phyloP scores from a whole-genome alignment of 139 green algal species.

The Eudorina sp. region DNA sequence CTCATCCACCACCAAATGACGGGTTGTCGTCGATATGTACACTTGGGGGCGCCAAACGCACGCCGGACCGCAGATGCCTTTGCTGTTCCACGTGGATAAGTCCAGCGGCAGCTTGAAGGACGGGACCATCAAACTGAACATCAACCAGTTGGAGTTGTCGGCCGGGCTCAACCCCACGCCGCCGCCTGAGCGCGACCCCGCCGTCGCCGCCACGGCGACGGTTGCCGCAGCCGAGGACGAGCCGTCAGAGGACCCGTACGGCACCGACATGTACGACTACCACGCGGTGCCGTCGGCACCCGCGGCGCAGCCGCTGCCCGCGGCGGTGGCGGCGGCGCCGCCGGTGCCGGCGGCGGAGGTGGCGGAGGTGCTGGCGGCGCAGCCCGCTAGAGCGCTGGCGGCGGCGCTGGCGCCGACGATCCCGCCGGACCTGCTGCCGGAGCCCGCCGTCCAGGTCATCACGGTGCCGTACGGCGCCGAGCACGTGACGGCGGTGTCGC shows the following conservation, averaged over 20 bases:
- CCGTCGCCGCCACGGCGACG: neutral
- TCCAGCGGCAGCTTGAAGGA: neutral
- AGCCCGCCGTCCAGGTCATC: slow-evolving; percentile 2
- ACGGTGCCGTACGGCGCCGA: neutral
- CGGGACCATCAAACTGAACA: slow-evolving; percentile 11
- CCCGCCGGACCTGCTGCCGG: slow-evolving; percentile 32
- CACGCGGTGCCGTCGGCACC: neutral
- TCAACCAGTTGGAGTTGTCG: slow-evolving; percentile 12
- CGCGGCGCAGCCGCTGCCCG: neutral
- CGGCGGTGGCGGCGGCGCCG: neutral
- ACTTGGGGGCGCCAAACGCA: too few species aligned
- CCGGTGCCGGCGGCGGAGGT: too few species aligned
- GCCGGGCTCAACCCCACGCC: neutral
- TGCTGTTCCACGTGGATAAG: neutral
- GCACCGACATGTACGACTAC: neutral
- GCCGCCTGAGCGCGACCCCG: neutral
- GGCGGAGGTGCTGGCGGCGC: neutral
- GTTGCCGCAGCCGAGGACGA: neutral
- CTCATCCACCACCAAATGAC: too few species aligned
- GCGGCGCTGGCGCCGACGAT: slow-evolving; percentile 29
- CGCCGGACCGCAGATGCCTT: slow-evolving; percentile 22
- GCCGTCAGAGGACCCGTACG: neutral
- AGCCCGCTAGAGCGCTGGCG: slow-evolving; percentile 27
- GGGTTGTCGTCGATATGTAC: too few species aligned
- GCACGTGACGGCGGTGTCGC: slow-evolving; percentile 25